phyloP scores from a whole-genome alignment of 345 rosid genomes.

The Salix dunnii region DNA sequence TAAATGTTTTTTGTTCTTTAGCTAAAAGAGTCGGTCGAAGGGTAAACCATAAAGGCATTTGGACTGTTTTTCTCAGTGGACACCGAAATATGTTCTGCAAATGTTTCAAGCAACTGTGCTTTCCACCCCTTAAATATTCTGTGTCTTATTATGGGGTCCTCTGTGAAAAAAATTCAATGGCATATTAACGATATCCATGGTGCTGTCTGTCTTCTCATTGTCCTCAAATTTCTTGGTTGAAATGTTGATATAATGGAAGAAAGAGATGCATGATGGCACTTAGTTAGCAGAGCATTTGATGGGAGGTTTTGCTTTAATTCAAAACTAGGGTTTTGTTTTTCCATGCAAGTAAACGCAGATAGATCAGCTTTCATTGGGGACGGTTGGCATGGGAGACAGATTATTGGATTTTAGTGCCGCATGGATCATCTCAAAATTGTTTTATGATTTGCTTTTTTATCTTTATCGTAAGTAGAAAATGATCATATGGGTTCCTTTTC shows the following conservation, averaged over 20 bases:
- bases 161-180: neutral
- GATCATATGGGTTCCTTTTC: constrained; percentile 24
- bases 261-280: constrained; percentile 14
- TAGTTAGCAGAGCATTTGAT: neutral
- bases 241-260: neutral
- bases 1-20: neutral
- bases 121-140: constrained; percentile 21
- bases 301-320: constrained; percentile 14
- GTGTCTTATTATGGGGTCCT: constrained; percentile 23
- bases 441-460: constrained; percentile 21
- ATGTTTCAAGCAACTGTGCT: constrained; percentile 11
- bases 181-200: constrained; percentile 6
- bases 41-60: neutral
- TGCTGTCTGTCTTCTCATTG: constrained; percentile 1
- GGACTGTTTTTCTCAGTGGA: constrained; percentile 9
- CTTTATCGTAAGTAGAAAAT: constrained; percentile 9
- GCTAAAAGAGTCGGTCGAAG: constrained; percentile 13
- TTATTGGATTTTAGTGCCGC: constrained; percentile 16
- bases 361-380: constrained; percentile 24
- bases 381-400: constrained; percentile 15
- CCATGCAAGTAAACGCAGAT: constrained; percentile 29
- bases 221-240: neutral
- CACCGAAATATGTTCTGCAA: constrained; percentile 17
- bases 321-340: constrained; percentile 12
- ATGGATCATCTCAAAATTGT: constrained; percentile 10